A percentile compares a stretch with the other conserved stretches of the same genome.
Conservation (phyloP, 2,329 filamentous ascomycete species). For the Pseudocercospora macadamiae region DNA sequence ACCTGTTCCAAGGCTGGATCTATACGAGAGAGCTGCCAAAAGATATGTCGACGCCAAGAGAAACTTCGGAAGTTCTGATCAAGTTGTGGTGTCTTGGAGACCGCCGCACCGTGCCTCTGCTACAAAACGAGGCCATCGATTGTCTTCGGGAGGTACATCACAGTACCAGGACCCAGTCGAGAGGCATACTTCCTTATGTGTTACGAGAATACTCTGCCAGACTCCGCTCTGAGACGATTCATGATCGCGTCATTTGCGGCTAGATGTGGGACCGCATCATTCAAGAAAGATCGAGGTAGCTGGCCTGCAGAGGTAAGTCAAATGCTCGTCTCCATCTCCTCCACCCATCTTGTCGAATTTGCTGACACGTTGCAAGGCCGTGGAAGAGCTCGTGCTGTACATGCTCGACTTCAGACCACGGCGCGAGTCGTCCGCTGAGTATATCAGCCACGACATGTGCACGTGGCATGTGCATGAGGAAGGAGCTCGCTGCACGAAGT, state of each 20-base stretch:
- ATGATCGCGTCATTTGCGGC: not conserved
- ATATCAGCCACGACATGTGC: not conserved
- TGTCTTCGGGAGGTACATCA: not conserved
- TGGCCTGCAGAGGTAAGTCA: not conserved
- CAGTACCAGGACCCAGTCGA: not conserved
- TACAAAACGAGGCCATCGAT: conserved; percentile 2
- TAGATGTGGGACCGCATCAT: too few species aligned
- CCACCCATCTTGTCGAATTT: too few species aligned
- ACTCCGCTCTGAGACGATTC: not conserved
- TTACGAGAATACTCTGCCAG: not conserved
- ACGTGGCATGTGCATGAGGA: conserved; percentile 8
- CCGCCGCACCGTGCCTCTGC: not conserved
- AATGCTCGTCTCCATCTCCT: not conserved
- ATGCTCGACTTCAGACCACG: too few species aligned
- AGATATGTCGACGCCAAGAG: not conserved
- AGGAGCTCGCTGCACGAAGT: not conserved
- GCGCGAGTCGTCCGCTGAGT: not conserved
- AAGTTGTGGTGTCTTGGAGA: conserved; percentile 10
- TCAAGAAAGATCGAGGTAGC: not conserved
- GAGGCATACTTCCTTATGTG: not conserved
- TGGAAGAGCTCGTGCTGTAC: not conserved
- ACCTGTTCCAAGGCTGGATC: conserved; percentile 16
- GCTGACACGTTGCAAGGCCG: not conserved
- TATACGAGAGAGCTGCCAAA: conserved; percentile 11
- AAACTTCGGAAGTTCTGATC: too few species aligned